Evolutionary conservation across 2,329 filamentous ascomycete genomes (phyloP).

Genomic region (Capronia epimyces): DNA sequence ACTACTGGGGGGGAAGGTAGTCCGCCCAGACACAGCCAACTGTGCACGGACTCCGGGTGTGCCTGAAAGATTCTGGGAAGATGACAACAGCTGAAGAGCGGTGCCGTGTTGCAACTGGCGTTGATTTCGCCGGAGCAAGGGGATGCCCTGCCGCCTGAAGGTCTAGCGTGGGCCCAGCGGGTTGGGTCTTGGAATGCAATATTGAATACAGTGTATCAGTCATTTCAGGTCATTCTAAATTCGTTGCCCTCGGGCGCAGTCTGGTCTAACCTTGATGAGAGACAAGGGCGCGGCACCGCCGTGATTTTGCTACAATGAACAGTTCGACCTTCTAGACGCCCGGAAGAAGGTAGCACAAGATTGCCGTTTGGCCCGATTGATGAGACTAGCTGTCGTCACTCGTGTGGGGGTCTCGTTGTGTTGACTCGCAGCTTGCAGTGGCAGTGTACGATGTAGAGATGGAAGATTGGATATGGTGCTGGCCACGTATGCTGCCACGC

Average conservation of each 20-base stretch:
- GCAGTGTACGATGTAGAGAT: slow-evolving; percentile 2
- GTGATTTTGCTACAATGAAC: neutral
- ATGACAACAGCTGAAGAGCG: neutral
- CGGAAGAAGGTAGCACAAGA: slow-evolving; percentile 8
- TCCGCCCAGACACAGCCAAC: neutral
- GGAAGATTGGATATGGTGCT: slow-evolving; percentile 16
- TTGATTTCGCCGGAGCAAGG: neutral
- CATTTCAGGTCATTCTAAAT: neutral
- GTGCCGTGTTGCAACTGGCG: neutral
- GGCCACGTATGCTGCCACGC: slow-evolving; percentile 19
- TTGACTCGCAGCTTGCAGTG: slow-evolving; percentile 16
- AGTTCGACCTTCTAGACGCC: neutral
- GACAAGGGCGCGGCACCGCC: neutral
- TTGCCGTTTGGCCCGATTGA: slow-evolving; percentile 15
- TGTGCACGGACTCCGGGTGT: neutral
- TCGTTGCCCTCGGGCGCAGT: neutral
- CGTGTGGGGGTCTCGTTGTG: slow-evolving; percentile 14
- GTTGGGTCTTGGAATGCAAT: neutral
- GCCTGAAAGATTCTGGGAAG: neutral
- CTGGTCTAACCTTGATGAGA: neutral
- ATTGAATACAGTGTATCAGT: neutral
- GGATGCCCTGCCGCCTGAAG: neutral
- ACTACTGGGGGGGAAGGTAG: no score
- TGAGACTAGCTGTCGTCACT: neutral
- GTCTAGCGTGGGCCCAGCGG: slow-evolving; percentile 1